Evolutionary conservation across 2,329 filamentous ascomycete species (phyloP).

Genomic region (Fusarium hostae): DNA sequence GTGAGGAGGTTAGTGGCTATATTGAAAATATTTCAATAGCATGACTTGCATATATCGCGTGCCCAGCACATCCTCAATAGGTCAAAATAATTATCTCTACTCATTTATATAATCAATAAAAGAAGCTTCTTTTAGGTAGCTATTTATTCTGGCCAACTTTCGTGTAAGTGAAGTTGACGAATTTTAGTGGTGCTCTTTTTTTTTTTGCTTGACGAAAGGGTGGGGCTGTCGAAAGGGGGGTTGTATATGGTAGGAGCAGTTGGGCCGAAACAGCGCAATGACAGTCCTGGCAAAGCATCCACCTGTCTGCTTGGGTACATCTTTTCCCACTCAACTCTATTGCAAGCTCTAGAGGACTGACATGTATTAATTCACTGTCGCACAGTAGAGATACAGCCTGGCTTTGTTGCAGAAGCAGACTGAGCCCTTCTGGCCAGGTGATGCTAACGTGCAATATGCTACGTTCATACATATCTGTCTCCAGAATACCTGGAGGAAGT

Average conservation of each 20-base stretch:
- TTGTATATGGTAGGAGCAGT: background rate
- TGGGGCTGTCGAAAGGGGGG: too few relatives aligned
- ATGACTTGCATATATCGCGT: too few relatives aligned
- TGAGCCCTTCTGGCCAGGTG: background rate
- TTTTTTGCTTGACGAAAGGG: too few relatives aligned
- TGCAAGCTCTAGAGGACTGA: background rate
- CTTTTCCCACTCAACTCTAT: fast-evolving
- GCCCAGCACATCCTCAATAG: too few relatives aligned
- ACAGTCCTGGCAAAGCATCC: background rate
- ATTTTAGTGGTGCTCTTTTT: too few relatives aligned
- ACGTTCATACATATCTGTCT: background rate
- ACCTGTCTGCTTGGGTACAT: background rate
- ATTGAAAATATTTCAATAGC: background rate
- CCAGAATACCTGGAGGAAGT: fast-evolving
- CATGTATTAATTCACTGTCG: fast-evolving
- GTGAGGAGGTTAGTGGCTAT: background rate
- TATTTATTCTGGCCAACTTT: too few relatives aligned
- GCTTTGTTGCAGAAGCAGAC: background rate
- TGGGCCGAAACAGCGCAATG: background rate
- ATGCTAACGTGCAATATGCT: background rate
- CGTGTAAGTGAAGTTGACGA: too few relatives aligned
- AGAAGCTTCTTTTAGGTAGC: background rate
- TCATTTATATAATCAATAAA: too few relatives aligned
- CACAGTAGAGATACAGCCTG: too few relatives aligned
- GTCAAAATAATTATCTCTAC: too few relatives aligned